Evolutionary conservation across 495 filamentous ascomycete genomes (phyloP).

Genomic region (Penicillium cinerascens): DNA sequence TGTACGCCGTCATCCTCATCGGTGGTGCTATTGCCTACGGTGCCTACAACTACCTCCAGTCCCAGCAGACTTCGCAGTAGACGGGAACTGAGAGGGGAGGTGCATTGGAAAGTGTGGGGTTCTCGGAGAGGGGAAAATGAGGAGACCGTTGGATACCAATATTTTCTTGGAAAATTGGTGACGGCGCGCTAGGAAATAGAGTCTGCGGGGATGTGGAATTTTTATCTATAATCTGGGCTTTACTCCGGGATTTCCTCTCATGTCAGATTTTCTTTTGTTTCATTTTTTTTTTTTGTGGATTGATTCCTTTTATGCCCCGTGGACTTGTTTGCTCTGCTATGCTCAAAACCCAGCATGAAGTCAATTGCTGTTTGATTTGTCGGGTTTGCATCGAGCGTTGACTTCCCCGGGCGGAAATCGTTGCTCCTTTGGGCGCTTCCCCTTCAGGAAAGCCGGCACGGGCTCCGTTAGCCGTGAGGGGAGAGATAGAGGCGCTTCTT

Average conservation of each 20-base stretch:
- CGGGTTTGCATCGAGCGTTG: background rate
- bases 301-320: background rate
- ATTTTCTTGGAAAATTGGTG: background rate
- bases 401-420: conserved; percentile 4
- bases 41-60: conserved; percentile 84
- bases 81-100: background rate
- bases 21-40: conserved; percentile 75
- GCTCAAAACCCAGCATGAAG: background rate
- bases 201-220: conserved; percentile 4
- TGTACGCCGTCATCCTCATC: conserved; percentile 79
- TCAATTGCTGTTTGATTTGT: background rate
- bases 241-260: background rate
- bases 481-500: conserved; percentile 4
- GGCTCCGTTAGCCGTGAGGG: background rate
- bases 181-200: conserved; percentile 5
- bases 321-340: background rate
- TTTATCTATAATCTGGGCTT: conserved; percentile 6
- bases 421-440: conserved; percentile 18
- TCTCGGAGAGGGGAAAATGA: conserved; percentile 1
- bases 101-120: background rate
- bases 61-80: conserved; percentile 37
- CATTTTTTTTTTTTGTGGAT: background rate
- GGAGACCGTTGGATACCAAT: background rate
- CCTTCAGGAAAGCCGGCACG: background rate
- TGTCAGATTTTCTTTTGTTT: conserved; percentile 1